phyloP scores from a whole-genome alignment of 768 basidiomycete genomes.

The Tylopilus subfusipes region DNA sequence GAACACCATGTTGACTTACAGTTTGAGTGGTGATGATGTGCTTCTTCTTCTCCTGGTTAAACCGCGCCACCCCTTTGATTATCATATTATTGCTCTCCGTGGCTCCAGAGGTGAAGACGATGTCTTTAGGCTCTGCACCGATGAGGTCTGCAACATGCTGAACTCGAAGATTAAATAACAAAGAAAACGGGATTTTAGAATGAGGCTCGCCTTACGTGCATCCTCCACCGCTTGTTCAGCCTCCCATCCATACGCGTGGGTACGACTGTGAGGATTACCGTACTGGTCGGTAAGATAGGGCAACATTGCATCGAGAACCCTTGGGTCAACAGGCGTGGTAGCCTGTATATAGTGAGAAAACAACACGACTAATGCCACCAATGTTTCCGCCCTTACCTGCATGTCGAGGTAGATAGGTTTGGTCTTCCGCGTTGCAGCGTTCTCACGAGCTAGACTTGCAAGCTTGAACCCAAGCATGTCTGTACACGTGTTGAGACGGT shows the following conservation, averaged over 20 bases:
- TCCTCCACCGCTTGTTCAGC: conserved; percentile 93
- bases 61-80: conserved; percentile 94
- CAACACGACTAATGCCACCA: neutral
- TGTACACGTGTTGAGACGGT: conserved; percentile 30
- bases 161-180: neutral
- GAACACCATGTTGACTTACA: conserved; percentile 42
- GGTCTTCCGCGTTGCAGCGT: conserved; percentile 52
- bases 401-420: conserved; percentile 97
- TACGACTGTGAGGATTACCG: conserved; percentile 97
- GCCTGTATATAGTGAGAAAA: conserved; percentile 50
- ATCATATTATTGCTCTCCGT: conserved; percentile 98
- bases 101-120: conserved; percentile 96
- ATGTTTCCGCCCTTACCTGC: conserved; percentile 57
- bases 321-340: conserved; percentile 95
- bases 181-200: conserved; percentile 3
- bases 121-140: conserved; percentile 92
- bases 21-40: conserved; percentile 96
- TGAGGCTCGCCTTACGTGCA: conserved; percentile 66
- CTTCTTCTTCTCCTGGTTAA: conserved; percentile 88
- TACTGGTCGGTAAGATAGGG: conserved; percentile 94
- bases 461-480: conserved; percentile 91
- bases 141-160: conserved; percentile 90
- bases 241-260: conserved; percentile 99
- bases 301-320: conserved; percentile 95
- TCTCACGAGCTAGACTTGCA: conserved; percentile 58